These are phyloP conservation scores for Metschnikowia peoriensis DNA, from an alignment of 805 yeast species.

Conservation along the genomic window DNA sequence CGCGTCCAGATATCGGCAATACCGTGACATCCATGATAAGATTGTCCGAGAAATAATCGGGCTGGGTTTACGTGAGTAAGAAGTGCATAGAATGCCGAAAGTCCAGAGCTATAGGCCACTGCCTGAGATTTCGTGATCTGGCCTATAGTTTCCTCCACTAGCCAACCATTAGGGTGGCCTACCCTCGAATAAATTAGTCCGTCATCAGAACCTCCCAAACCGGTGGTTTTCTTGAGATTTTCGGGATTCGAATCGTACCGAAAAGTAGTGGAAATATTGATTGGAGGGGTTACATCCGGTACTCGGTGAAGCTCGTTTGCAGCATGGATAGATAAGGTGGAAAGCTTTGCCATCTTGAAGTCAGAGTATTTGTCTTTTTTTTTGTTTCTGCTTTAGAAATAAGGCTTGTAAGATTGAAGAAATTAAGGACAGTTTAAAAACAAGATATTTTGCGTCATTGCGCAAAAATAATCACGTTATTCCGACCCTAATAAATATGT, in stretches of 20 bases:
- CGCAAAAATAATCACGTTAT: too few species aligned
- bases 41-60: conserved; percentile 69
- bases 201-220: conserved; percentile 15
- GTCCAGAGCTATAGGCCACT: conserved; percentile 73
- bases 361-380: too few species aligned
- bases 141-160: conserved; percentile 65
- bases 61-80: conserved; percentile 72
- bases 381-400: background rate
- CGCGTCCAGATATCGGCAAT: conserved; percentile 62
- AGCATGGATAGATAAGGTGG: conserved; percentile 54
- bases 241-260: conserved; percentile 61
- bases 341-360: background rate
- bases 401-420: too few species aligned
- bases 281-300: conserved; percentile 72
- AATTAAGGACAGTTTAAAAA: too few species aligned
- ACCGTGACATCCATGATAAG: conserved; percentile 84
- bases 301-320: conserved; percentile 61
- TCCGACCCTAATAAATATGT: too few species aligned
- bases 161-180: conserved; percentile 67
- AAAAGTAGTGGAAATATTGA: conserved; percentile 78
- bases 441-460: too few species aligned
- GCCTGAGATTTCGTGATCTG: conserved; percentile 61
- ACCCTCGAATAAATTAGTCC: conserved; percentile 58
- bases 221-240: conserved; percentile 45
- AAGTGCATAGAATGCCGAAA: conserved; percentile 77